phyloP scores from a whole-genome alignment of 768 basidiomycete species.

The Chalciporus chontae region DNA sequence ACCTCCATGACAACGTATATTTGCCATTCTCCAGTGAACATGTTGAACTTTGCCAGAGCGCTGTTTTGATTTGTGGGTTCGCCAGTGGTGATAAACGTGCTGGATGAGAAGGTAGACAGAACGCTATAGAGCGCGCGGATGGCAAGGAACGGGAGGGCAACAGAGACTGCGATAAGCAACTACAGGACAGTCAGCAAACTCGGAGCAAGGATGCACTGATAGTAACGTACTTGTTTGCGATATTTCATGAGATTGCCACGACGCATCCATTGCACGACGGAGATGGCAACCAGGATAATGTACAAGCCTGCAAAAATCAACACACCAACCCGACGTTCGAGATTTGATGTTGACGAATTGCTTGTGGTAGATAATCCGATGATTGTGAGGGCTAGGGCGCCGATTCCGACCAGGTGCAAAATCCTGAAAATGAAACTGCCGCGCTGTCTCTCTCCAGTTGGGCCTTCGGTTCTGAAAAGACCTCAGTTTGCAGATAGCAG shows the following conservation, averaged over 20 bases:
- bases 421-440: constrained; percentile 18
- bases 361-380: constrained; percentile 26
- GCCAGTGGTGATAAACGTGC: constrained; percentile 33
- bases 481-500: neutral
- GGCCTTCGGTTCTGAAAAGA: constrained; percentile 27
- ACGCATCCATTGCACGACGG: constrained; percentile 50
- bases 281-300: constrained; percentile 42
- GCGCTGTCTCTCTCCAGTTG: constrained; percentile 17
- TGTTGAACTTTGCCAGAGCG: constrained; percentile 52
- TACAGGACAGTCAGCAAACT: constrained; percentile 25
- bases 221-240: constrained; percentile 32
- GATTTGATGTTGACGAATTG: constrained; percentile 18
- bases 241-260: constrained; percentile 34
- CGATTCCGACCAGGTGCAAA: constrained; percentile 25
- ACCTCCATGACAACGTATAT: constrained; percentile 57
- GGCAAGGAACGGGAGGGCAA: constrained; percentile 58
- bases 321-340: constrained; percentile 32
- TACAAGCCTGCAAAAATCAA: constrained; percentile 35
- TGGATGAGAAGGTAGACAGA: constrained; percentile 52
- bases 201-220: neutral
- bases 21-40: constrained; percentile 54
- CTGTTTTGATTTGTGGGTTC: constrained; percentile 16
- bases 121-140: constrained; percentile 47
- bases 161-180: constrained; percentile 54
- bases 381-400: constrained; percentile 32